Conservation (phyloP, 371 early-diverging fungal genomes). For the Phascolomyces articulosus region DNA sequence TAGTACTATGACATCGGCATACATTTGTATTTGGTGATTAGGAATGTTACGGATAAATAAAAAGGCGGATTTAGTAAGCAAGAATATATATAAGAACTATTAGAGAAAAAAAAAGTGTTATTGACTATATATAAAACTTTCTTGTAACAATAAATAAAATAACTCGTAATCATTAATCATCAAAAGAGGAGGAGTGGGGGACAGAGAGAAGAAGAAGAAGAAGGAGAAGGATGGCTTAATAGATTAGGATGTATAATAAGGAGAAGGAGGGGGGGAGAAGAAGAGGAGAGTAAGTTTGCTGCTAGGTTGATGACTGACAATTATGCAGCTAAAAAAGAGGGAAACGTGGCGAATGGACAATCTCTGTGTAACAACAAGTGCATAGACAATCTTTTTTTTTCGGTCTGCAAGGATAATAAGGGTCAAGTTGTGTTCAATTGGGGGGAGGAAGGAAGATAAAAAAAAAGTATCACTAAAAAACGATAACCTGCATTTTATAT, state of each 20-base stretch:
- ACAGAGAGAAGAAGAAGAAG: too few species aligned
- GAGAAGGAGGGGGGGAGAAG: neutral
- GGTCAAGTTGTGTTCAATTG: neutral
- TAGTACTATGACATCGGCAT: too few species aligned
- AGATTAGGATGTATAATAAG: neutral
- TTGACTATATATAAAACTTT: too few species aligned
- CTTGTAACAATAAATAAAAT: too few species aligned
- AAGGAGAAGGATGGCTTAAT: too few species aligned
- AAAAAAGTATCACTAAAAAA: too few species aligned
- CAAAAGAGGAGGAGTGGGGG: too few species aligned
- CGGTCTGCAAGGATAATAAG: conserved; percentile 6
- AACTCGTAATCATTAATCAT: too few species aligned
- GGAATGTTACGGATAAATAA: neutral
- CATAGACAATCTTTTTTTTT: neutral
- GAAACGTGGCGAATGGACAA: conserved; percentile 2
- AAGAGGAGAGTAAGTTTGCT: neutral
- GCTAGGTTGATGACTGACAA: neutral
- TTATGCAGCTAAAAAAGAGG: conserved; percentile 5
- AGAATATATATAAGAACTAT: neutral
- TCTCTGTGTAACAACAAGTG: conserved; percentile 2
- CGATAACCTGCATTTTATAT: neutral
- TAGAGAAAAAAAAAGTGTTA: too few species aligned
- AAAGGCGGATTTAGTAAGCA: neutral
- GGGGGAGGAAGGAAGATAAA: neutral
- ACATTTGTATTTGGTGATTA: neutral